Percentiles rank a stretch among this genome's conserved stretches.
These are phyloP conservation scores for Arachis hypogaea DNA, from an alignment of 306 rosid genomes.

Conservation along the genomic window DNA sequence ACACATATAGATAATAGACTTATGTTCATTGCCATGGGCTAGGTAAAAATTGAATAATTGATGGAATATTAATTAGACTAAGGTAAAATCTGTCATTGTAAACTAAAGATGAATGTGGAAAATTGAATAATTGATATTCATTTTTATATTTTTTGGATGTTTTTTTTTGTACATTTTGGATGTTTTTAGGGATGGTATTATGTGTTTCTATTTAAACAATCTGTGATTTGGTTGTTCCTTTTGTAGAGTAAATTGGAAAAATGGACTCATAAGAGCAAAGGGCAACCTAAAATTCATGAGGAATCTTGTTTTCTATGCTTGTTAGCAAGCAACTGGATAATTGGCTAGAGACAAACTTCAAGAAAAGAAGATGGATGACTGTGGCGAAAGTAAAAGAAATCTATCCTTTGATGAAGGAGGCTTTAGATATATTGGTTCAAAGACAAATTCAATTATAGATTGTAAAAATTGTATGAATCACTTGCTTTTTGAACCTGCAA, in stretches of 20 bases:
- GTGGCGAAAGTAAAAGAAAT: slow-evolving; percentile 76
- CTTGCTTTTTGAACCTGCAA: slow-evolving; percentile 38
- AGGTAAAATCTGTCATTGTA: too few relatives aligned
- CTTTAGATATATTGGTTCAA: slow-evolving; percentile 43
- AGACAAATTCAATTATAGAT: slow-evolving; percentile 37
- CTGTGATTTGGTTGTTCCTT: neutral
- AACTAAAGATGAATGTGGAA: too few relatives aligned
- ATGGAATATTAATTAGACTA: too few relatives aligned
- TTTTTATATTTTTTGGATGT: too few relatives aligned
- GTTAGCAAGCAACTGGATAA: slow-evolving; percentile 62
- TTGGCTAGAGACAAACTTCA: slow-evolving; percentile 77
- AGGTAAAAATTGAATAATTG: too few relatives aligned
- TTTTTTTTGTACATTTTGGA: too few relatives aligned
- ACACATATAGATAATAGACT: too few relatives aligned
- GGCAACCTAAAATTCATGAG: slow-evolving; percentile 60
- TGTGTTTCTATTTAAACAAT: neutral
- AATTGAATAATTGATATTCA: too few relatives aligned
- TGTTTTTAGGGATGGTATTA: too few relatives aligned
- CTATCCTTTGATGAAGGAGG: slow-evolving; percentile 94
- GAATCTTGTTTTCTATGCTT: slow-evolving; percentile 81
- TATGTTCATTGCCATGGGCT: too few relatives aligned
- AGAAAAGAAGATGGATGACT: slow-evolving; percentile 76
- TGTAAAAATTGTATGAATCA: slow-evolving; percentile 36
- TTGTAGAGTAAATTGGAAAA: slow-evolving; percentile 64
- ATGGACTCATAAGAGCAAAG: slow-evolving; percentile 83